Percentiles rank a stretch among this genome's conserved stretches.
Conservation (phyloP, 305 asterid genomes). For the Plantago lanceolata region DNA sequence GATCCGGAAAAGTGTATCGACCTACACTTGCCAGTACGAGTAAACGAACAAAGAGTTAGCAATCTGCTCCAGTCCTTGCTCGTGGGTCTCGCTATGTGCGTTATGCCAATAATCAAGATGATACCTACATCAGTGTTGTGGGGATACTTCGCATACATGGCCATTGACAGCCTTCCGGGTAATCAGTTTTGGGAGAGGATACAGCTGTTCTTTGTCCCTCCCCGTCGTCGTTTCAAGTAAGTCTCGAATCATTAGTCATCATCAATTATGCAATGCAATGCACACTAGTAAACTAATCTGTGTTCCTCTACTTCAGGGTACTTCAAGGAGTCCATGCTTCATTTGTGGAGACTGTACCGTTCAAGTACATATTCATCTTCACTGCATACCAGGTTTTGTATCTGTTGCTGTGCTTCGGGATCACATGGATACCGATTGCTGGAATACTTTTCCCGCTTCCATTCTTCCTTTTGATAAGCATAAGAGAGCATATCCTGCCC, state of each 20-base stretch:
- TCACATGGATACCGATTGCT: constrained; percentile 93
- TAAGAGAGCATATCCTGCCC: constrained; percentile 79
- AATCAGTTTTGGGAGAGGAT: constrained; percentile 92
- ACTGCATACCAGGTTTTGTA: constrained; percentile 61
- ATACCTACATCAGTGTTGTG: constrained; percentile 88
- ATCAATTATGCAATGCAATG: too few relatives aligned
- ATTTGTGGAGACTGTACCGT: constrained; percentile 80
- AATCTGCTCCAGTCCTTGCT: constrained; percentile 74
- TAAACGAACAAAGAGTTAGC: constrained; percentile 86
- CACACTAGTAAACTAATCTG: neutral
- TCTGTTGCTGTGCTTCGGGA: constrained; percentile 70
- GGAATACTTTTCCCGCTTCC: constrained; percentile 87
- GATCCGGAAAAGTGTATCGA: constrained; percentile 75
- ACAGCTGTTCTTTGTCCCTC: constrained; percentile 61
- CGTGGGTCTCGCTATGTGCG: constrained; percentile 56
- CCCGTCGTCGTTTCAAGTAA: constrained; percentile 84
- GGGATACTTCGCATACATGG: constrained; percentile 98
- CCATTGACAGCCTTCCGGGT: constrained; percentile 86
- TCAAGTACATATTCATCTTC: constrained; percentile 65
- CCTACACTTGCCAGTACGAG: constrained; percentile 79
- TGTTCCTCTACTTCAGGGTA: constrained; percentile 39
- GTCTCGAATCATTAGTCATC: constrained; percentile 14
- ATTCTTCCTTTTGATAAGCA: constrained; percentile 63
- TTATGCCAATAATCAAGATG: constrained; percentile 62
- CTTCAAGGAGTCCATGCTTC: constrained; percentile 74